These are phyloP conservation scores for Pugionium cornutum DNA, from an alignment of 345 rosid species.

Conservation along the genomic window DNA sequence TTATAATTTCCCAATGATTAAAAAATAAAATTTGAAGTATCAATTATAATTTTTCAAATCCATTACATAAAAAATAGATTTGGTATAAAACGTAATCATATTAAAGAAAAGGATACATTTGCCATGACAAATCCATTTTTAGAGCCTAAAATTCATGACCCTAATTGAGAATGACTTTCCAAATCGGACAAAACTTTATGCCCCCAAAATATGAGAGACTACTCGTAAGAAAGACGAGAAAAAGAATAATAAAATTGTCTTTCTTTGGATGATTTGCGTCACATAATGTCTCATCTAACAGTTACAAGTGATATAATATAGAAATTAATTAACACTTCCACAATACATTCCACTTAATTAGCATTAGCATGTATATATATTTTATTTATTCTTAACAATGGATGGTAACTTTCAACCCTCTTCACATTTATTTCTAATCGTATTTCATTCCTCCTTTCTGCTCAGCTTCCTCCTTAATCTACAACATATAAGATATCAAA, in stretches of 20 bases:
- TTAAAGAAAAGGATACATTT: no score
- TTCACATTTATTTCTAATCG: constrained; percentile 15
- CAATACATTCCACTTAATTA: not conserved
- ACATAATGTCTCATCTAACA: not conserved
- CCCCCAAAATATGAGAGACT: no score
- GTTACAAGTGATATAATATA: not conserved
- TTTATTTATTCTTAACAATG: not conserved
- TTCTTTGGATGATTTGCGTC: not conserved
- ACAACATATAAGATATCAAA: constrained; percentile 10
- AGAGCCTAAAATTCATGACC: no score
- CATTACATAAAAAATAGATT: no score
- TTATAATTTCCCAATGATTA: no score
- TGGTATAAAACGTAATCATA: no score
- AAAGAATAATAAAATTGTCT: not conserved
- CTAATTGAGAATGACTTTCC: no score
- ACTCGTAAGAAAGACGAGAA: not conserved
- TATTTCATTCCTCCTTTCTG: constrained; percentile 16
- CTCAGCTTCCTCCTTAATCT: constrained; percentile 19
- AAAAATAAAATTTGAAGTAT: no score
- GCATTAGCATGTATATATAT: not conserved
- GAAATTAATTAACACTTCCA: not conserved
- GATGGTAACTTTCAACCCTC: not conserved
- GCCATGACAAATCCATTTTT: no score
- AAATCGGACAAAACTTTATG: no score
- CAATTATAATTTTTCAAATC: no score